These are phyloP conservation scores for Naumovozyma castellii DNA, from an alignment of 805 yeast species.

Conservation along the genomic window DNA sequence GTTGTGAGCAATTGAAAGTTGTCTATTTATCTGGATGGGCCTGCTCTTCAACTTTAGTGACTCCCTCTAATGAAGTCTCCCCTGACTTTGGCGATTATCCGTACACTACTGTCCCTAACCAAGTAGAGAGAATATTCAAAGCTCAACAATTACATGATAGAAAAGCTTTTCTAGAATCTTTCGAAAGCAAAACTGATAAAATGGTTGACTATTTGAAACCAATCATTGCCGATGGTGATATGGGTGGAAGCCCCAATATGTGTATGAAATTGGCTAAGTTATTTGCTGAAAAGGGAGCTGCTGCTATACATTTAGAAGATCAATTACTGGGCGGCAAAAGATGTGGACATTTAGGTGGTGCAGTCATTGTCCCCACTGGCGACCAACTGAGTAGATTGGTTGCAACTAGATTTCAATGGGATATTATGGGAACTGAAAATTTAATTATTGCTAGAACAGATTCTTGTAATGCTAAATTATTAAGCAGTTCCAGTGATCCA, in stretches of 20 bases:
- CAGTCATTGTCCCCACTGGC: slow-evolving; percentile 50
- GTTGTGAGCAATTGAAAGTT: slow-evolving; percentile 38
- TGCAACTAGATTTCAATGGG: slow-evolving; percentile 57
- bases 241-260: slow-evolving; percentile 54
- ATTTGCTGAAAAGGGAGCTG: slow-evolving; percentile 60
- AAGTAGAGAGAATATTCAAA: slow-evolving; percentile 48
- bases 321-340: slow-evolving; percentile 58
- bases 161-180: slow-evolving; percentile 34
- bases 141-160: slow-evolving; percentile 52
- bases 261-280: slow-evolving; percentile 57
- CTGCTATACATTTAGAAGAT: slow-evolving; percentile 58
- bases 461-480: slow-evolving; percentile 44
- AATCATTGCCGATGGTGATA: slow-evolving; percentile 58
- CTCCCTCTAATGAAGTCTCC: slow-evolving; percentile 50
- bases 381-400: slow-evolving; percentile 45
- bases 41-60: slow-evolving; percentile 43
- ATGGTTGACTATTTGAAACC: slow-evolving; percentile 47
- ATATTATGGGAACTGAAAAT: slow-evolving; percentile 50
- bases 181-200: slow-evolving; percentile 14
- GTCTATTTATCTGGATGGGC: slow-evolving; percentile 58
- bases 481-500: slow-evolving; percentile 45
- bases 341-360: slow-evolving; percentile 56
- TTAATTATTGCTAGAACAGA: slow-evolving; percentile 54
- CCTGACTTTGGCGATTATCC: slow-evolving; percentile 67
- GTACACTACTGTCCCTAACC: slow-evolving; percentile 60